Conservation (phyloP, 2,329 filamentous ascomycete genomes). For the Didymella pomorum region DNA sequence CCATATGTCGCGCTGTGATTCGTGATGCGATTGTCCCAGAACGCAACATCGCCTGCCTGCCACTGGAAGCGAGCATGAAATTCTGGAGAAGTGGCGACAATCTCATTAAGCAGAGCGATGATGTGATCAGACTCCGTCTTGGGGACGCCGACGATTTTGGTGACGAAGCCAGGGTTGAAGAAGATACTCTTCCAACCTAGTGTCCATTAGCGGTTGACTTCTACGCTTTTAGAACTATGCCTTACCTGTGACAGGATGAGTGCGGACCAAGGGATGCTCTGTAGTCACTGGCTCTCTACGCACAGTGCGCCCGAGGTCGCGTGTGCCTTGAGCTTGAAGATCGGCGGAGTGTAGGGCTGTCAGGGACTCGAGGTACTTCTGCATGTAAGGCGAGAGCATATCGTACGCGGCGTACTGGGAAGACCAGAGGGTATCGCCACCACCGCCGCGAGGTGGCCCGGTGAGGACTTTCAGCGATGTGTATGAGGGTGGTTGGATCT, state of each 20-base stretch:
- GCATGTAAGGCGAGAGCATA: slow-evolving; percentile 63
- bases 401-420: slow-evolving; percentile 68
- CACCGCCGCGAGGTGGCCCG: slow-evolving; percentile 63
- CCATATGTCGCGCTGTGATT: slow-evolving; percentile 66
- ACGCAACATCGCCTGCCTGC: slow-evolving; percentile 69
- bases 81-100: slow-evolving; percentile 68
- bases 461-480: slow-evolving; percentile 64
- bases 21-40: slow-evolving; percentile 72
- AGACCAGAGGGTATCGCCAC: slow-evolving; percentile 66
- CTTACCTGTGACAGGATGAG: slow-evolving; percentile 69
- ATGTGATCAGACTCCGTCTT: slow-evolving; percentile 64
- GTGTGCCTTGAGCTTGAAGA: slow-evolving; percentile 61
- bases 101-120: slow-evolving; percentile 61
- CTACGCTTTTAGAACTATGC: too few species aligned
- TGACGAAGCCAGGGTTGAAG: slow-evolving; percentile 67
- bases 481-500: slow-evolving; percentile 65
- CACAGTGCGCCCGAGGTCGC: slow-evolving; percentile 60
- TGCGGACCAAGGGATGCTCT: slow-evolving; percentile 65
- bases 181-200: slow-evolving; percentile 68
- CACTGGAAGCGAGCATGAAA: slow-evolving; percentile 73
- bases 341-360: slow-evolving; percentile 65
- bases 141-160: slow-evolving; percentile 65
- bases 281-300: slow-evolving; percentile 63
- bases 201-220: too few species aligned
- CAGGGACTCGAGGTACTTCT: slow-evolving; percentile 65